phyloP scores from a whole-genome alignment of 1,139 yeast genomes.

The Zhuliangozyma blackwelliae region DNA sequence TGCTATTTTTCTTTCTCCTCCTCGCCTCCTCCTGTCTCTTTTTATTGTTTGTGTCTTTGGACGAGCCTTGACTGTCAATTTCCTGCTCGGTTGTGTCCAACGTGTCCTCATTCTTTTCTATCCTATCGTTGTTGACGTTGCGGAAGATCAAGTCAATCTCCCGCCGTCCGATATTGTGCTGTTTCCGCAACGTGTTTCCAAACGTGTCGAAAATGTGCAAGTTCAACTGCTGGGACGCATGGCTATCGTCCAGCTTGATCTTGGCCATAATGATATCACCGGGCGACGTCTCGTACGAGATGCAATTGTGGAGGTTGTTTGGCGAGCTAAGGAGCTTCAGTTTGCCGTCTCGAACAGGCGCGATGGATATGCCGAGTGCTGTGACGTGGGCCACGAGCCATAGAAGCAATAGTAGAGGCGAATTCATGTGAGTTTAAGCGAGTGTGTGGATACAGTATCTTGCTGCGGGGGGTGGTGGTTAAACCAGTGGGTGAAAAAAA shows the following conservation, averaged over 20 bases:
- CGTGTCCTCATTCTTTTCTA: conserved; percentile 1
- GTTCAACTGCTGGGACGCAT: conserved; percentile 33
- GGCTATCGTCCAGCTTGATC: conserved; percentile 26
- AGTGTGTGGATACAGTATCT: too few species aligned
- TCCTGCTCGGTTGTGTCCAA: conserved; percentile 6
- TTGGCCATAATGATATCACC: conserved; percentile 36
- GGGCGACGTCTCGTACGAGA: conserved; percentile 34
- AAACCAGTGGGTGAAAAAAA: too few species aligned
- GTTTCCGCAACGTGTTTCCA: conserved; percentile 29
- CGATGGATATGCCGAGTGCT: conserved; percentile 1
- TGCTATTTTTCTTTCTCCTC: conserved; percentile 19
- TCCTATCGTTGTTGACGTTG: conserved; percentile 24
- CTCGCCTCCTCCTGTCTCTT: conserved; percentile 9
- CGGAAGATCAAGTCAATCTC: conserved; percentile 34
- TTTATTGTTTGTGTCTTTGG: too few species aligned
- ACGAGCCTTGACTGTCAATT: conserved; percentile 8
- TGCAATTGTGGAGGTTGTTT: conserved; percentile 29
- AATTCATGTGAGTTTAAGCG: too few species aligned
- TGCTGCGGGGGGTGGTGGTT: too few species aligned
- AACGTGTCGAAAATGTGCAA: conserved; percentile 37
- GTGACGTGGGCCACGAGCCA: background rate
- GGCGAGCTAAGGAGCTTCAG: conserved; percentile 11
- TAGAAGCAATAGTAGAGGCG: conserved; percentile 1
- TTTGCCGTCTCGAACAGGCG: conserved; percentile 3
- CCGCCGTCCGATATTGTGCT: conserved; percentile 22